Base-by-base conservation (phyloP, 768 basidiomycete species). In the Coprinellus aureogranulatus region DNA sequence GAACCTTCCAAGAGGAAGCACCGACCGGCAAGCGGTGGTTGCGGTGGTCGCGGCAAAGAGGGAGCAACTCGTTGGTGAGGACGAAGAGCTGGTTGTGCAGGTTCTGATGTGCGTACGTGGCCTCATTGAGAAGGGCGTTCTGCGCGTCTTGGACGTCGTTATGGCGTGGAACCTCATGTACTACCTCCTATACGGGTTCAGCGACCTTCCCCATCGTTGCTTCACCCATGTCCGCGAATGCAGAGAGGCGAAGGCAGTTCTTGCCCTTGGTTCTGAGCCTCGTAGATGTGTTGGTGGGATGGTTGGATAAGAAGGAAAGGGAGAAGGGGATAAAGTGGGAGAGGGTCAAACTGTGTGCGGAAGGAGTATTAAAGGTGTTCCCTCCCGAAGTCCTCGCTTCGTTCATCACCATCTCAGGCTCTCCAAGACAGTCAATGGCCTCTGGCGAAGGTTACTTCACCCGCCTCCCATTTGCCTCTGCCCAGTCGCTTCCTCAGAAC, bases 361-460 rank as follows among this genome's bases (percentile, higher is more conserved):
- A 70, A 53, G 71, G 71, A 1, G 64, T 70, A 65, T 59, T 70
- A 26, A 69, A 67, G 20, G 58, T 70, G 1, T 72, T 72, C 55
- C 62, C 66, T 1, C 59, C 48, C 6, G 18, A 50, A 25, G n/a
- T 60, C 16, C 50, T 52, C 2, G 25, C 30, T 2, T 22, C 50
- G n/a, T 52, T 39, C 31, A 37, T 20, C 4, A 25, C 23, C 20
- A n/a, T 23, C 31, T 22, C 50, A n/a, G 41, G 6, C 20, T 22
- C 18, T n/a, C 10, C 14, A 16, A 44, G 18, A n/a, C 8, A 22
- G 6, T 44, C 41, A n/a, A n/a, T 44, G 16, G 41, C 20, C 16
- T n/a, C 41, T 44, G 41, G 20, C 8, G 20, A 5, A 6, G 41
- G 41, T n/a, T 44, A 44, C 20, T 6, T n/a, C 41, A 8, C 41